Conservation (phyloP, 345 rosid species). For the Mangifera indica region DNA sequence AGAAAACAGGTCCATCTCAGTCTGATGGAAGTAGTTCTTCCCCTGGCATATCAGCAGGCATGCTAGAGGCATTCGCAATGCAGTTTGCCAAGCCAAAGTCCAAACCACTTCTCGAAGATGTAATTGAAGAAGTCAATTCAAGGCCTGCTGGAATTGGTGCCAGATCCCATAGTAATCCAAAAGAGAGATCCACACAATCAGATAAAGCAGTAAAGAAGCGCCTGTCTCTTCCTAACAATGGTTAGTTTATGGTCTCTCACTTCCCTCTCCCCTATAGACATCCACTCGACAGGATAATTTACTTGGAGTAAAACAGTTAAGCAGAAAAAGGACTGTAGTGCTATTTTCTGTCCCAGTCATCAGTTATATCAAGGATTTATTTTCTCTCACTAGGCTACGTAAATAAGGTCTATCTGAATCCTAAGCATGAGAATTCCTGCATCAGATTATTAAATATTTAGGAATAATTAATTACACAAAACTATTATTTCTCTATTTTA, state of each 20-base stretch:
- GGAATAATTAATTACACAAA: not conserved
- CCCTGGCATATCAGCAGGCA: constrained; percentile 54
- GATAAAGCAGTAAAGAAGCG: constrained; percentile 62
- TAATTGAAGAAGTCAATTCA: constrained; percentile 52
- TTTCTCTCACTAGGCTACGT: constrained; percentile 7
- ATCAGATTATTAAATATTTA: not conserved
- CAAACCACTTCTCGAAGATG: constrained; percentile 48
- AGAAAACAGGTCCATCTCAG: constrained; percentile 65
- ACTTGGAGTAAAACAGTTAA: not conserved
- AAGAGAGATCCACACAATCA: constrained; percentile 59
- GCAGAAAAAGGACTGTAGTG: not conserved
- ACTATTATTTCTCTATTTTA: not conserved
- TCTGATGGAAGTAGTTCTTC: constrained; percentile 69
- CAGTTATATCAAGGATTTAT: not conserved
- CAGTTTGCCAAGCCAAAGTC: constrained; percentile 47
- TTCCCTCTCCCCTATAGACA: constrained; percentile 5
- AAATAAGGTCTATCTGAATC: not conserved
- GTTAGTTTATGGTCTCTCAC: constrained; percentile 33
- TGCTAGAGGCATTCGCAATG: constrained; percentile 43
- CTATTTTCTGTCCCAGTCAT: not conserved
- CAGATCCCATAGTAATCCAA: constrained; percentile 89
- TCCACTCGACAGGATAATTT: not conserved
- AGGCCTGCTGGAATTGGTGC: constrained; percentile 44
- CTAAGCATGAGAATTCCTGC: too few relatives aligned
- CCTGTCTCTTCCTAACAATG: constrained; percentile 67